Conservation (phyloP, 352 stramenopile genomes). For the Globisporangium emineosum region DNA sequence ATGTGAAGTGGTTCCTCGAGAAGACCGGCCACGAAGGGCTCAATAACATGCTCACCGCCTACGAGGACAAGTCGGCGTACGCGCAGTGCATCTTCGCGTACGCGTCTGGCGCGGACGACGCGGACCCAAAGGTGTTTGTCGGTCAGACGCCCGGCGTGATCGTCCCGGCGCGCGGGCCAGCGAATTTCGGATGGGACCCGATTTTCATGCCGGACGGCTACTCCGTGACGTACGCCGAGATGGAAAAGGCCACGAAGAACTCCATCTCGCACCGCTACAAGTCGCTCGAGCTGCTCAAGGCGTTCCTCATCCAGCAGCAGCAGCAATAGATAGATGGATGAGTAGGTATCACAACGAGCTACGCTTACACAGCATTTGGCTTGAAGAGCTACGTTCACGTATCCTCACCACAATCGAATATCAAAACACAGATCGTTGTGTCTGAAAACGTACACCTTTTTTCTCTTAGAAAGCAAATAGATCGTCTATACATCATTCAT, state of each 20-base stretch:
- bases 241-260: slow-evolving; percentile 90
- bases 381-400: background rate
- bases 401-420: background rate
- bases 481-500: slow-evolving; percentile 16
- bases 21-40: slow-evolving; percentile 91
- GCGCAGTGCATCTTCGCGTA: slow-evolving; percentile 97
- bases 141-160: slow-evolving; percentile 92
- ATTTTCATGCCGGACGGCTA: slow-evolving; percentile 88
- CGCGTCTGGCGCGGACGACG: slow-evolving; percentile 41
- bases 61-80: slow-evolving; percentile 95
- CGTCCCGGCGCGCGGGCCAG: slow-evolving; percentile 84
- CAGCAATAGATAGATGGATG: background rate
- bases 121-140: slow-evolving; percentile 92
- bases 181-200: slow-evolving; percentile 89
- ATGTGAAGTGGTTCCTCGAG: slow-evolving; percentile 99
- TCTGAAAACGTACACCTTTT: slow-evolving; percentile 2
- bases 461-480: slow-evolving; percentile 16
- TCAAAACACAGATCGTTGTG: background rate
- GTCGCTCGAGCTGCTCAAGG: slow-evolving; percentile 63
- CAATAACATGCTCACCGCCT: slow-evolving; percentile 94
- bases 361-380: too few species aligned
- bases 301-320: slow-evolving; percentile 24
- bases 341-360: background rate
- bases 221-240: slow-evolving; percentile 86
- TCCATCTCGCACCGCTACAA: slow-evolving; percentile 89